These are phyloP conservation scores for Cyclotella cryptica DNA, from an alignment of 108 stramenopile genomes.

Conservation along the genomic window DNA sequence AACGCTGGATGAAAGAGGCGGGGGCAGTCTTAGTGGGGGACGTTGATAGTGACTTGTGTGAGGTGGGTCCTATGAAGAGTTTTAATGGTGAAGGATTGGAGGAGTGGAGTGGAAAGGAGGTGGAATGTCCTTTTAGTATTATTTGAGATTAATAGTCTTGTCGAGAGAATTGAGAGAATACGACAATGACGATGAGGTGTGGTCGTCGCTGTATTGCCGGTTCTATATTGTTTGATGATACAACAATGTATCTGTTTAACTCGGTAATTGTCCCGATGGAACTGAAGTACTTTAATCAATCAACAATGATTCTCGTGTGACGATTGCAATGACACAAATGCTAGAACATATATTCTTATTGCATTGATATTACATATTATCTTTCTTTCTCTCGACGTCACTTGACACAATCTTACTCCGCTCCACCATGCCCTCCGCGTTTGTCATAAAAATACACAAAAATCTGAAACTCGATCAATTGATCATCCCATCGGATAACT, in stretches of 20 bases:
- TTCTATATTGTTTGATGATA: neutral
- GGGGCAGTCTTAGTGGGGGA: slow-evolving; percentile 69
- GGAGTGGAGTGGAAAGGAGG: slow-evolving; percentile 60
- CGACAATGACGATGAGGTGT: neutral
- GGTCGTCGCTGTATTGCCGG: neutral
- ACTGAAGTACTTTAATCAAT: too few species aligned
- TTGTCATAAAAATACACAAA: too few species aligned
- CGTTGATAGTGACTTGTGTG: slow-evolving; percentile 60
- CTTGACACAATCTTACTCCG: too few species aligned
- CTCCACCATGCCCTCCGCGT: too few species aligned
- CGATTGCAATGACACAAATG: too few species aligned
- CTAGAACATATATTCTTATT: too few species aligned
- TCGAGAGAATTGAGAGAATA: neutral
- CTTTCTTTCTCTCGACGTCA: too few species aligned
- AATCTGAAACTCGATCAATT: too few species aligned
- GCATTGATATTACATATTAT: too few species aligned
- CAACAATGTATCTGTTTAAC: neutral
- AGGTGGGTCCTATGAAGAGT: slow-evolving; percentile 78
- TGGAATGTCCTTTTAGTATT: slow-evolving; percentile 73
- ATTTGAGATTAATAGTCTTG: slow-evolving; percentile 2
- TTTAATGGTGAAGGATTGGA: slow-evolving; percentile 88
- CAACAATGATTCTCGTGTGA: too few species aligned
- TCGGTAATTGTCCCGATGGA: too few species aligned
- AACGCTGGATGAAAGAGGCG: slow-evolving; percentile 69
- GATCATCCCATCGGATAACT: too few species aligned